Base-by-base conservation (phyloP, 495 filamentous ascomycete species). In the Pyronema omphalodes region DNA sequence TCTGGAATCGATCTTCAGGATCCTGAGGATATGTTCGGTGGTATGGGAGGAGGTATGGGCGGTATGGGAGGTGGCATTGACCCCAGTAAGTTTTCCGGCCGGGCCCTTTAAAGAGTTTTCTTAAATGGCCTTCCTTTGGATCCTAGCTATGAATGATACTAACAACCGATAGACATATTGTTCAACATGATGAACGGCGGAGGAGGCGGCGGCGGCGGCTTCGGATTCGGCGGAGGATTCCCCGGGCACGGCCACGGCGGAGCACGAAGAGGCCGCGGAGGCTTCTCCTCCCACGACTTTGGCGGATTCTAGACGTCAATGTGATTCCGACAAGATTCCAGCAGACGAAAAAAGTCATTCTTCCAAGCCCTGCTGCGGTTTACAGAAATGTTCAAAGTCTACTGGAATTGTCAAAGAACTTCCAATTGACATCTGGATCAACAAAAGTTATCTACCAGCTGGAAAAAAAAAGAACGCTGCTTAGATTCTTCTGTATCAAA, bases 1-100 rank as follows among this genome's bases (percentile, higher is more conserved):
- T 87, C 80, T 63, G 91, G 91, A 6, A 82, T 91, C 51, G 91
- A 98, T 64, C 74, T 98, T 23, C 74, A 88, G 18, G 91, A 95
- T 66, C 85, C 85, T 0, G 72, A 77, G 37, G 91, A 95, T 64
- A 88, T 93, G 77, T 93, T 94, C 67, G 74, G 80, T 33, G 75
- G 77, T 29, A 81, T 77, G 73, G 70, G 59, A 8, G 59, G 50
- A 9, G 54, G 54, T 12, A 56, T 56, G 54, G 54, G 71, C 1
- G 74, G 74, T n/a, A 71, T 73, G 71, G 70, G 69, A 12, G 72
- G 67, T 54, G 51, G 71, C 48, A 84, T 85, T 55, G 79, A 82
- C 60, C 81, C 81, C 0, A 64, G 61, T 64, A 60, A 37, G 61
- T 53, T 9, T 39, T 41, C 14, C 23, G 2, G 23, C 23, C 23